Evolutionary conservation across 352 stramenopile genomes (phyloP).

Genomic region (Globisporangium cederbergense): DNA sequence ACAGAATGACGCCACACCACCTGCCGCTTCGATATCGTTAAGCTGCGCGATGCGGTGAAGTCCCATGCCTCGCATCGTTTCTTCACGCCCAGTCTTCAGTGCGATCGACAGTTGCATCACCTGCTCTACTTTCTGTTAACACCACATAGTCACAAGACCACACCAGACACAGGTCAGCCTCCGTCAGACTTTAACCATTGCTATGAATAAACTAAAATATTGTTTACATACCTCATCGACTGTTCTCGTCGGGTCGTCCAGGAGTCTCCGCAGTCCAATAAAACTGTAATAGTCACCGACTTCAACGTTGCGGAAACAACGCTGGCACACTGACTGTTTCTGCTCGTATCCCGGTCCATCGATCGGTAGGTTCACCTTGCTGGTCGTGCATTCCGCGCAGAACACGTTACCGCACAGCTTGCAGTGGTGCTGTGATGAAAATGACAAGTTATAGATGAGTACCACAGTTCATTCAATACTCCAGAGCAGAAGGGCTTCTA

Average conservation of each 20-base stretch:
- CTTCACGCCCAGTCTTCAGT: constrained; percentile 53
- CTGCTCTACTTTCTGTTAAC: constrained; percentile 59
- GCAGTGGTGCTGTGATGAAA: constrained; percentile 52
- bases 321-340: constrained; percentile 68
- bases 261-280: constrained; percentile 52
- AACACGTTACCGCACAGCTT: constrained; percentile 71
- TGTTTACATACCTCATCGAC: constrained; percentile 31
- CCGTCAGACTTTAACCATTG: neutral
- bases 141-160: neutral
- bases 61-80: constrained; percentile 64
- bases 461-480: neutral
- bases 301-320: constrained; percentile 71
- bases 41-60: constrained; percentile 73
- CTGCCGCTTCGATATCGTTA: constrained; percentile 82
- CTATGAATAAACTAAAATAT: neutral
- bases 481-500: too few species aligned
- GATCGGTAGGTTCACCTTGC: constrained; percentile 64
- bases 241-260: constrained; percentile 38
- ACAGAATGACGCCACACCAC: constrained; percentile 70
- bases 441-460: constrained; percentile 1
- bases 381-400: constrained; percentile 71
- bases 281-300: constrained; percentile 74
- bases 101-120: constrained; percentile 55
- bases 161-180: neutral
- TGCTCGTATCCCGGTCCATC: constrained; percentile 56